phyloP scores from a whole-genome alignment of 2,329 filamentous ascomycete genomes.

The Blastomyces emzantsi region DNA sequence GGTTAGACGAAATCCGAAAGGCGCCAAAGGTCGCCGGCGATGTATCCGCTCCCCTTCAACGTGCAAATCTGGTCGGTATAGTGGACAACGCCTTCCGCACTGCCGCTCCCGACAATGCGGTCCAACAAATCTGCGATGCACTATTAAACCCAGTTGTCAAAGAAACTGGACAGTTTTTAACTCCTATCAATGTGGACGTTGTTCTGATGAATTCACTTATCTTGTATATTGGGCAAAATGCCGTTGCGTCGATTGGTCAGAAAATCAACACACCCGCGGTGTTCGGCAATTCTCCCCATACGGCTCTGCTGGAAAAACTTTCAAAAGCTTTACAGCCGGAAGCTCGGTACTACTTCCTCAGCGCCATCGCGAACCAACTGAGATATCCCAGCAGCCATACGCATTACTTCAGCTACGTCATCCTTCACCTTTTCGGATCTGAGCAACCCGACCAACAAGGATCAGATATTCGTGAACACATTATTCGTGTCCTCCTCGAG shows the following conservation, averaged over 20 bases:
- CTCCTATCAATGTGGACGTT: conserved; percentile 59
- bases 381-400: conserved; percentile 85
- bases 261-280: conserved; percentile 48
- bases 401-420: conserved; percentile 79
- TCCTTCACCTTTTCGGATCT: conserved; percentile 73
- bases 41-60: conserved; percentile 40
- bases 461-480: conserved; percentile 76
- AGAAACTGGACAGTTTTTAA: conserved; percentile 56
- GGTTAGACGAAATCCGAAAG: conserved; percentile 63
- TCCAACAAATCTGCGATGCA: conserved; percentile 67
- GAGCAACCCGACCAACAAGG: conserved; percentile 63
- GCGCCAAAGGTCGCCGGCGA: conserved; percentile 58
- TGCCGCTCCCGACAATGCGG: conserved; percentile 55
- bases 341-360: conserved; percentile 73
- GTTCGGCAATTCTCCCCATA: conserved; percentile 60
- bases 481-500: conserved; percentile 81
- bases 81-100: conserved; percentile 49
- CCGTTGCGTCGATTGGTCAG: conserved; percentile 51
- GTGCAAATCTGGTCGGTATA: conserved; percentile 45
- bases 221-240: conserved; percentile 69
- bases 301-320: conserved; percentile 64
- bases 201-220: conserved; percentile 71
- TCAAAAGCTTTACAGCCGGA: conserved; percentile 66
- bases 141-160: conserved; percentile 53
- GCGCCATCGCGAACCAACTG: conserved; percentile 81